Conservation (phyloP, 2,329 filamentous ascomycete genomes). For the Sarocladiaceae sp. region DNA sequence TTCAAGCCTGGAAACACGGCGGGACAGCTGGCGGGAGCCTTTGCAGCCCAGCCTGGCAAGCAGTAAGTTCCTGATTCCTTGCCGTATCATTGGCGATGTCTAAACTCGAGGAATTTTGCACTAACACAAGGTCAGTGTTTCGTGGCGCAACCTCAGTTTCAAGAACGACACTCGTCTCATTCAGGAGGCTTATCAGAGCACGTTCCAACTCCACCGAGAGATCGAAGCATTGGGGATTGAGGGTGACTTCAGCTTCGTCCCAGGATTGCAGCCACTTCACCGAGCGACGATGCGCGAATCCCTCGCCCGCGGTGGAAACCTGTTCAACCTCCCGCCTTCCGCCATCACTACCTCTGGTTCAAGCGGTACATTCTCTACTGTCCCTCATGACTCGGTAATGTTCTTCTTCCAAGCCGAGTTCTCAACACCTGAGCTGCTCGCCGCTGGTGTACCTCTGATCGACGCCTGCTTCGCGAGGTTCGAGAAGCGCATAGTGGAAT, state of each 20-base stretch:
- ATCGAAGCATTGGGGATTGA: neutral
- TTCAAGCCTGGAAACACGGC: neutral
- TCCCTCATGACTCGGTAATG: neutral
- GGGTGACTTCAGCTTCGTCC: neutral
- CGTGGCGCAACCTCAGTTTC: neutral
- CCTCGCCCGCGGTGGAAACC: neutral
- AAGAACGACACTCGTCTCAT: neutral
- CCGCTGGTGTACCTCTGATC: neutral
- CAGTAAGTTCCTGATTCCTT: conserved; percentile 5
- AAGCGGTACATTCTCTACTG: neutral
- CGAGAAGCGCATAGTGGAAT: neutral
- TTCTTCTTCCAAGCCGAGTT: neutral
- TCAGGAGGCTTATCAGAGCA: neutral
- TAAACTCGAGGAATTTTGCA: too few species aligned
- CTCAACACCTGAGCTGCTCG: neutral
- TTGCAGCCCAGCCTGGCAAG: conserved; percentile 1
- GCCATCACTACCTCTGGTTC: neutral
- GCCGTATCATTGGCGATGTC: too few species aligned
- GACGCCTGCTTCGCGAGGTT: neutral
- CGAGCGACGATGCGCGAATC: neutral
- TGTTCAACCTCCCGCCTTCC: neutral
- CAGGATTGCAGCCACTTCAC: neutral
- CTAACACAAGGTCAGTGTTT: neutral
- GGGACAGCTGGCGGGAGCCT: neutral
- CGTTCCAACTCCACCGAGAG: neutral